Evolutionary conservation across 108 stramenopile species (phyloP).

Genomic region (Ochromonas danica): DNA sequence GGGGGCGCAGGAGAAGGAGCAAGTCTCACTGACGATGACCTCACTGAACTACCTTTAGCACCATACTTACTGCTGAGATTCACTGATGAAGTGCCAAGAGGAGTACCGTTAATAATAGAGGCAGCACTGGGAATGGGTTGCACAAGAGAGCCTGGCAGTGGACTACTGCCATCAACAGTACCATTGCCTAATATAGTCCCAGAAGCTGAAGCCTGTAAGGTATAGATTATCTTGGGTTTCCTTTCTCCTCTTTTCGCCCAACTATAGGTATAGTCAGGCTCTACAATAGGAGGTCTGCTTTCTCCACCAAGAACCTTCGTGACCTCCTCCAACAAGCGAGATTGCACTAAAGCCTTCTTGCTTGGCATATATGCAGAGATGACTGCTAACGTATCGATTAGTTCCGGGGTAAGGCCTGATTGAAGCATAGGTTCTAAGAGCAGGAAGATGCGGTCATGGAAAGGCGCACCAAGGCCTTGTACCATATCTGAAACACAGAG

Average conservation of each 20-base stretch:
- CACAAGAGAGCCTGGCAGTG: too few relatives aligned
- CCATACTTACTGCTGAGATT: background rate
- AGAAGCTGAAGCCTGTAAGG: background rate
- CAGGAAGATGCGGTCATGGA: slow-evolving; percentile 53
- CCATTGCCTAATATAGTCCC: too few relatives aligned
- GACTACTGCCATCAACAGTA: background rate
- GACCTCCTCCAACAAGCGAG: slow-evolving; percentile 77
- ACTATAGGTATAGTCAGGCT: background rate
- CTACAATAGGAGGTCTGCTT: background rate
- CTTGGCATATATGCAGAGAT: slow-evolving; percentile 70
- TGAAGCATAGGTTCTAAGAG: slow-evolving; percentile 85
- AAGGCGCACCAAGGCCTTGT: slow-evolving; percentile 71
- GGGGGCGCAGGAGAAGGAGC: too few relatives aligned
- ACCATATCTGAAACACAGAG: slow-evolving; percentile 84
- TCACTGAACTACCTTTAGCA: background rate
- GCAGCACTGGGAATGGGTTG: background rate
- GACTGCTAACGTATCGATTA: slow-evolving; percentile 79
- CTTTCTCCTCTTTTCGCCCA: background rate
- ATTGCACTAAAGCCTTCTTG: slow-evolving; percentile 59
- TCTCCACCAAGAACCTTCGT: slow-evolving; percentile 53
- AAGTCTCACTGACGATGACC: too few relatives aligned
- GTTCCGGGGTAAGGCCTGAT: slow-evolving; percentile 70
- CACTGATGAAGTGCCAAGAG: background rate
- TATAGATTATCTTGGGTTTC: background rate
- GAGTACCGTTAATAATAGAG: background rate